Evolutionary conservation across 2,329 filamentous ascomycete genomes (phyloP).

Genomic region (Penicillium sumatraense): DNA sequence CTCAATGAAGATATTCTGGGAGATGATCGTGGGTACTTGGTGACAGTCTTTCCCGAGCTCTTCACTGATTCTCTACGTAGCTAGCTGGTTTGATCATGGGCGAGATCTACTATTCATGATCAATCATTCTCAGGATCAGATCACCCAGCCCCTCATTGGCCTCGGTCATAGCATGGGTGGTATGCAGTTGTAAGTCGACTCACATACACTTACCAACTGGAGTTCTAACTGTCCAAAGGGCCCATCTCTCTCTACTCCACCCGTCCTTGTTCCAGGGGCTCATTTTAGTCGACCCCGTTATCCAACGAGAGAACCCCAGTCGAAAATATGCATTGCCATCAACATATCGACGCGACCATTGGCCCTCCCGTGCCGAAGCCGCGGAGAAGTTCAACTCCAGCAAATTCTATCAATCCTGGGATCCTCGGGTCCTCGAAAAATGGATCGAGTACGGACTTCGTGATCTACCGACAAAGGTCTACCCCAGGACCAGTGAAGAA

Average conservation of each 20-base stretch:
- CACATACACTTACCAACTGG: too few species aligned
- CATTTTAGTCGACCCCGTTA: background rate
- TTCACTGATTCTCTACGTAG: background rate
- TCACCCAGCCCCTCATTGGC: conserved; percentile 21
- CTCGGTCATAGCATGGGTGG: conserved; percentile 25
- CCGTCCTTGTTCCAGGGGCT: background rate
- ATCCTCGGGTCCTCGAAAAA: background rate
- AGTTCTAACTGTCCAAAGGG: too few species aligned
- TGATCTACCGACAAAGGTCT: too few species aligned
- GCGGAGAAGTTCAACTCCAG: background rate
- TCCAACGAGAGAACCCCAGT: background rate
- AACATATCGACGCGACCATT: background rate
- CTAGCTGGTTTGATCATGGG: conserved; percentile 17
- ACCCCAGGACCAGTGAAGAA: too few species aligned
- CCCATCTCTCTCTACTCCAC: background rate
- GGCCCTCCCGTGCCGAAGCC: background rate
- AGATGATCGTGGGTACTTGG: conserved; percentile 47
- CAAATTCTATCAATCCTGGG: background rate
- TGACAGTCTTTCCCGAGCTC: background rate
- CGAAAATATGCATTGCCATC: background rate
- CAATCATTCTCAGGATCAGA: conserved; percentile 21
- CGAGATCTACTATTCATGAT: conserved; percentile 22
- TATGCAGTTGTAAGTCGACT: background rate
- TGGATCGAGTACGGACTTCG: too few species aligned
- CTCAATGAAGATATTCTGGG: conserved; percentile 74